Conservation (phyloP, 371 early-diverging fungal genomes). For the Mucor lusitanicus region DNA sequence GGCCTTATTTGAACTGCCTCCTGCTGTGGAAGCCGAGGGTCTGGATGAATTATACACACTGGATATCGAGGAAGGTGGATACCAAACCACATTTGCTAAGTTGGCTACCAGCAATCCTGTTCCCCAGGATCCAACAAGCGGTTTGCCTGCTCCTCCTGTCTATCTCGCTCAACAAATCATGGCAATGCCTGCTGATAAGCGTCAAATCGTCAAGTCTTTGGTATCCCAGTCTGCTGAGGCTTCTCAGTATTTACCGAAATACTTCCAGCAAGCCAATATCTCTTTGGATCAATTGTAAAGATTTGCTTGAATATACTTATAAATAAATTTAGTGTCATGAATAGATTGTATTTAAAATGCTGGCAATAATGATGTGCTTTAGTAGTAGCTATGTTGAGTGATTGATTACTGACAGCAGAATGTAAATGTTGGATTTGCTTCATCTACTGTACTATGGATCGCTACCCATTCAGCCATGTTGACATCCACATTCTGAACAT, state of each 20-base stretch:
- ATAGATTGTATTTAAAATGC: background rate
- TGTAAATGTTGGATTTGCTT: too few species aligned
- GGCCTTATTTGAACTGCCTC: slow-evolving; percentile 59
- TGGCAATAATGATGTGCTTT: too few species aligned
- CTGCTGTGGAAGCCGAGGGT: slow-evolving; percentile 53
- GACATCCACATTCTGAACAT: too few species aligned
- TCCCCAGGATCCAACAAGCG: slow-evolving; percentile 48
- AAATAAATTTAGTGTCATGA: background rate
- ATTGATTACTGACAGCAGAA: too few species aligned
- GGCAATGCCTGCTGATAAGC: slow-evolving; percentile 37
- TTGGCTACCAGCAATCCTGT: slow-evolving; percentile 58
- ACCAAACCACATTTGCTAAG: slow-evolving; percentile 76
- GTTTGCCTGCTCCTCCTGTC: slow-evolving; percentile 32
- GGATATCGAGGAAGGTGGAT: slow-evolving; percentile 74
- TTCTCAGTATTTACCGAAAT: slow-evolving; percentile 36
- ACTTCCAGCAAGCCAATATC: slow-evolving; percentile 40
- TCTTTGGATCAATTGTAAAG: slow-evolving; percentile 27
- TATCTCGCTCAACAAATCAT: slow-evolving; percentile 45
- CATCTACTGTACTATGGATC: background rate
- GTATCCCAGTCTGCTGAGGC: slow-evolving; percentile 29
- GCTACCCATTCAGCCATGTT: too few species aligned
- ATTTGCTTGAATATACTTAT: background rate
- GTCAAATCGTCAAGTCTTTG: slow-evolving; percentile 24
- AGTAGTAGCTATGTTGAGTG: too few species aligned
- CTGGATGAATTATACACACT: slow-evolving; percentile 72